Evolutionary conservation across 1,139 yeast species (phyloP).

Genomic region (Candida tetrigidarum): DNA sequence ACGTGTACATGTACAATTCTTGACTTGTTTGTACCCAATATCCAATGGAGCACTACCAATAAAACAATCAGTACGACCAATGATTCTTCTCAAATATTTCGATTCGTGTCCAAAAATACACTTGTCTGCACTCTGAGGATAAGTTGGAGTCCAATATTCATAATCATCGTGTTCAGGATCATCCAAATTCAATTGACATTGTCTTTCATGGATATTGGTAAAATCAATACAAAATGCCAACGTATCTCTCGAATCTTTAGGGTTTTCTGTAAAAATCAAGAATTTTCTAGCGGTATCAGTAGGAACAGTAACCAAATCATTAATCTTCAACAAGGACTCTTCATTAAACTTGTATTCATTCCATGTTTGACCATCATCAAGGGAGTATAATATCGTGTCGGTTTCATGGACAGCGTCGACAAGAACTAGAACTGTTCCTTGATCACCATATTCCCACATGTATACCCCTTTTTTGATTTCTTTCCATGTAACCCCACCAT

Average conservation of each 20-base stretch:
- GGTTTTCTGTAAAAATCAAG: slow-evolving; percentile 29
- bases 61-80: slow-evolving; percentile 68
- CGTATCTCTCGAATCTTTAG: slow-evolving; percentile 22
- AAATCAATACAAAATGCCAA: slow-evolving; percentile 69
- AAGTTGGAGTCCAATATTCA: slow-evolving; percentile 81
- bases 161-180: slow-evolving; percentile 70
- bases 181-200: slow-evolving; percentile 70
- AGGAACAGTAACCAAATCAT: slow-evolving; percentile 89
- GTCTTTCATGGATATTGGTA: slow-evolving; percentile 61
- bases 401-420: slow-evolving; percentile 64
- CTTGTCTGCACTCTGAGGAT: slow-evolving; percentile 60
- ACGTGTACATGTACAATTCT: slow-evolving; percentile 84
- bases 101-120: slow-evolving; percentile 94
- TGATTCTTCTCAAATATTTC: slow-evolving; percentile 71
- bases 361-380: slow-evolving; percentile 87
- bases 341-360: slow-evolving; percentile 63
- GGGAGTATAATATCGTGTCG: slow-evolving; percentile 62
- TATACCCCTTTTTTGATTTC: slow-evolving; percentile 73
- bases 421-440: slow-evolving; percentile 82
- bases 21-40: slow-evolving; percentile 60
- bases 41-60: slow-evolving; percentile 76
- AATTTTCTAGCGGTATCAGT: slow-evolving; percentile 86
- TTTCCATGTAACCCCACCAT: slow-evolving; percentile 91
- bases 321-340: slow-evolving; percentile 54
- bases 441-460: slow-evolving; percentile 97